Evolutionary conservation across 139 green algal genomes (phyloP).

Genomic region (Tetraselmis striata): DNA sequence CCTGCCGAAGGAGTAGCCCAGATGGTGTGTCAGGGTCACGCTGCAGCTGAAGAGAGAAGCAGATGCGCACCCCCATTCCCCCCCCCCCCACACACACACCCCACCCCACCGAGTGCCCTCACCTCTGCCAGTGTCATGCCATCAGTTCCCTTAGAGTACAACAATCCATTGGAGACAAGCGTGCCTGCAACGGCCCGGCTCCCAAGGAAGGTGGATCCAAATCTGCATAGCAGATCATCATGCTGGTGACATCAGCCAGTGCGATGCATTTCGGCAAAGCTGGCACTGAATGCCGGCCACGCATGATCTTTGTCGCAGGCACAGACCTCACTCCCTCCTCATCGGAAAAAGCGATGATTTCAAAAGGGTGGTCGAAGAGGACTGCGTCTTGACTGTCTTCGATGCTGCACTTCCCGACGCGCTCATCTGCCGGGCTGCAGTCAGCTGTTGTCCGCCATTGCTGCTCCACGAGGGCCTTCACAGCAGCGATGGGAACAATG

Average conservation of each 20-base stretch:
- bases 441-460: constrained; percentile 2
- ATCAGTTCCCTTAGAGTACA: constrained; percentile 37
- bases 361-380: constrained; percentile 3
- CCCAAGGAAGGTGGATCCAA: constrained; percentile 87
- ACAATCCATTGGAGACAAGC: constrained; percentile 45
- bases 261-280: too few relatives aligned
- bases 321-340: constrained; percentile 85
- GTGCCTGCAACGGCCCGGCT: constrained; percentile 62
- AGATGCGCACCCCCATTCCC: too few relatives aligned
- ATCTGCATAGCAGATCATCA: too few relatives aligned
- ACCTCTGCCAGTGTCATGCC: constrained; percentile 47
- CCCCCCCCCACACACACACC: too few relatives aligned
- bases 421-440: background rate
- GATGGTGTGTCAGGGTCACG: too few relatives aligned
- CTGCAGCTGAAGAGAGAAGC: too few relatives aligned
- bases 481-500: constrained; percentile 65
- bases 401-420: background rate
- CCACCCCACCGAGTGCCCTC: too few relatives aligned
- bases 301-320: too few relatives aligned
- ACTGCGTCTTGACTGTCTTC: background rate
- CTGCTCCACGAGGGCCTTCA: constrained; percentile 59
- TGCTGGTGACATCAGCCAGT: too few relatives aligned
- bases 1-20: too few relatives aligned
- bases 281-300: too few relatives aligned
- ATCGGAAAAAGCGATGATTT: constrained; percentile 83